These are phyloP conservation scores for Powellomyces hirtus DNA, from an alignment of 192 early-diverging fungal genomes.

Conservation along the genomic window DNA sequence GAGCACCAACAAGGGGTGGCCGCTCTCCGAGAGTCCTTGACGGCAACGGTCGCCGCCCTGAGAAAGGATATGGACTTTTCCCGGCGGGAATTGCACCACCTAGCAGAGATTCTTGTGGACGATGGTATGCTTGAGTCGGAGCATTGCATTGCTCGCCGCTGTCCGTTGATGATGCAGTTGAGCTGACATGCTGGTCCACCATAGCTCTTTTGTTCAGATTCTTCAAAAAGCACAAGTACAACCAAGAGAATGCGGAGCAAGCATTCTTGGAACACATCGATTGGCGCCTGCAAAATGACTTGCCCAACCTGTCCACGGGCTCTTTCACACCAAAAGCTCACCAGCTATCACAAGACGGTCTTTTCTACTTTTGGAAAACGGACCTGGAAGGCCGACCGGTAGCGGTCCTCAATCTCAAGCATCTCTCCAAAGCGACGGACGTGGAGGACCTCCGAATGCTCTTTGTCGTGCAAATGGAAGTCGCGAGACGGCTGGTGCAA, in stretches of 20 bases:
- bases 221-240: slow-evolving; percentile 30
- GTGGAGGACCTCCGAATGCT: slow-evolving; percentile 18
- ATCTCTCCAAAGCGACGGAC: slow-evolving; percentile 10
- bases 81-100: slow-evolving; percentile 18
- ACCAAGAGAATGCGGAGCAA: slow-evolving; percentile 6
- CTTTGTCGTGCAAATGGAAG: slow-evolving; percentile 30
- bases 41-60: slow-evolving; percentile 16
- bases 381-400: slow-evolving; percentile 39
- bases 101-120: slow-evolving; percentile 28
- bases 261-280: slow-evolving; percentile 32
- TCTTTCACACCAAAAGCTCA: slow-evolving; percentile 3
- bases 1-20: slow-evolving; percentile 8
- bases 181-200: too few species aligned
- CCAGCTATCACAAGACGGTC: slow-evolving; percentile 23
- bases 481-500: slow-evolving; percentile 21
- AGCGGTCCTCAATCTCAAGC: slow-evolving; percentile 29
- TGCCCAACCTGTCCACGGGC: slow-evolving; percentile 11
- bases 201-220: slow-evolving; percentile 36
- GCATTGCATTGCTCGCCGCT: slow-evolving; percentile 4
- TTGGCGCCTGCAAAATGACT: slow-evolving; percentile 39
- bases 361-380: slow-evolving; percentile 38
- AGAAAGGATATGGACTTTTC: slow-evolving; percentile 32
- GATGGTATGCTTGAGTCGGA: slow-evolving; percentile 26
- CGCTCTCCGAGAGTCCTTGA: neutral
- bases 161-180: too few species aligned